Base-by-base conservation (phyloP, 352 stramenopile genomes). In the Aphanomyces astaci region DNA sequence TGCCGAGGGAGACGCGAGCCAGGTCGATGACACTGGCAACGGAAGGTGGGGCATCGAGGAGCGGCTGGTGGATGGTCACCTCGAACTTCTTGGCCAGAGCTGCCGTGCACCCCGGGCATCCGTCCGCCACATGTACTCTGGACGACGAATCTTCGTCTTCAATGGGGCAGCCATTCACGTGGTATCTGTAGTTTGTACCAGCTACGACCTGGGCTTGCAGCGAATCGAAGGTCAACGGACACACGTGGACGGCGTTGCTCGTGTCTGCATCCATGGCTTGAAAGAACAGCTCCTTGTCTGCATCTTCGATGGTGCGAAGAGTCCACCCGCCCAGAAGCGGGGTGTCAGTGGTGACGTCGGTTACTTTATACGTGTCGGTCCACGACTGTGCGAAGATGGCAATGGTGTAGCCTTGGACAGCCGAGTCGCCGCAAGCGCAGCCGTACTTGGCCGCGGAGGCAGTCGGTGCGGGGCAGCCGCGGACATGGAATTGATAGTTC, bases 401-500 rank as follows among this genome's bases (percentile, higher is more conserved):
- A 15, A 74, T 48, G 24, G 63, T 51, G 15, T 56, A 74, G 13
- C 22, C 19, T 22, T 48, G 19, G 32, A 2, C 19, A 22, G 45
- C 10, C 27, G 69, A 27, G 22, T 60, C 43, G 10, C 9, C 33
- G 51, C 62, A 68, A 25, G 15, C 24, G 51, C 62, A 68, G 9
- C n/a, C 62, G 13, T 33, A 7, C 7, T 13, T 19, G 0, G 62
- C 62, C 19, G 57, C 25, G 7, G 17, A 11, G 7, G 62, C 62
- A 0, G 27, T 31, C 3, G 53, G 15, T 5, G 59, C 62, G 4
- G 17, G 71, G 66, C 83, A 90, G 24, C 81, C 85, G 24, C 72
- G 56, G 32, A 90, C 78, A 62, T 79, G 67, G 64, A 89, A 90
- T 66, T 75, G 74, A 72, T 90, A 94, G 74, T 92, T 94, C 55